Percentiles rank a stretch among this genome's conserved stretches.
phyloP scores from a whole-genome alignment of 345 rosid species.

The Corymbia maculata region DNA sequence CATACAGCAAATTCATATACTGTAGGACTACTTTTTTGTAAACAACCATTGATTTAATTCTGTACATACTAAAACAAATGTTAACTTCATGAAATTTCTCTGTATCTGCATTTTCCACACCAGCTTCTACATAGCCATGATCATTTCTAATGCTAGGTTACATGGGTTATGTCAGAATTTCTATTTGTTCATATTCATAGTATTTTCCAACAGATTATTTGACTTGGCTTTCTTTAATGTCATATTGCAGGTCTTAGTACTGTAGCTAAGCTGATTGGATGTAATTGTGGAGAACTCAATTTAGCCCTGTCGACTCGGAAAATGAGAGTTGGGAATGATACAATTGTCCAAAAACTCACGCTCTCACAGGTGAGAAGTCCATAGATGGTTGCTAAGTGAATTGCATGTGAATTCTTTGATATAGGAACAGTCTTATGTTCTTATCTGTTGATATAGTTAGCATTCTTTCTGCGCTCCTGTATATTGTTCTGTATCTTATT shows the following conservation, averaged over 20 bases:
- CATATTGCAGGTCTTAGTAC: slow-evolving; percentile 50
- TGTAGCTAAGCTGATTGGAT: slow-evolving; percentile 84
- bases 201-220: background rate
- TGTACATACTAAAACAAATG: background rate
- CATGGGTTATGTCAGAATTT: background rate
- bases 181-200: background rate
- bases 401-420: background rate
- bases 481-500: background rate
- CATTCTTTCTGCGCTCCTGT: background rate
- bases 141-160: background rate
- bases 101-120: background rate
- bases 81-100: background rate
- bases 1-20: background rate
- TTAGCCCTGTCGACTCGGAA: slow-evolving; percentile 80
- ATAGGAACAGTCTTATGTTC: background rate
- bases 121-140: background rate
- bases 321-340: slow-evolving; percentile 93
- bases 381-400: background rate
- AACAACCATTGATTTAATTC: background rate
- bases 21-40: background rate
- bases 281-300: slow-evolving; percentile 50
- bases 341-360: slow-evolving; percentile 77
- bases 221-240: background rate
- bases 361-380: slow-evolving; percentile 57
- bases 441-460: background rate